Base-by-base conservation (phyloP, 495 filamentous ascomycete species). In the Aspergillus bridgeri region DNA sequence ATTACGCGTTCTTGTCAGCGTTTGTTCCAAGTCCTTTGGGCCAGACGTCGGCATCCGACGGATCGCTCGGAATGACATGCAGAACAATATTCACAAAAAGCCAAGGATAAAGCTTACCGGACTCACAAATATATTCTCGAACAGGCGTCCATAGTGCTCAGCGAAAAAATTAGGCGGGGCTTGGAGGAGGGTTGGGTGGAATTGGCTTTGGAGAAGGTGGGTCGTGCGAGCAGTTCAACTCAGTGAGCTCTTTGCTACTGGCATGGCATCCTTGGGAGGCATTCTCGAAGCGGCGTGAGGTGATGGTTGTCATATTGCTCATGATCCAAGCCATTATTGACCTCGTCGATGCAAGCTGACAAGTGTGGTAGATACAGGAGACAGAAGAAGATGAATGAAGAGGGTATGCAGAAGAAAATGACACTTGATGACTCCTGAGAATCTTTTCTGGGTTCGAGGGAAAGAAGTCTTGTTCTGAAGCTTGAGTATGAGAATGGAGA, bases 171-270 rank as follows among this genome's bases (percentile, higher is more conserved):
- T 63, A 75, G 21, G 68, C 75, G 23, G 75, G 75, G 56, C 75
- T 78, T 46, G 74, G 74, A 15, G 75, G 75, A 20, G 75, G 75
- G 53, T 77, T 77, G 6, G 71, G 68, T 48, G 75, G 75, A 43
- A 69, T 72, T 49, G 74, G 75, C 24, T 66, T 64, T 7, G 74
- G 73, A 17, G 75, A 77, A 29, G 74, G 73, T 25, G 75, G 74
- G 42, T 67, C 64, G 42, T 67, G 59, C 18, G 62, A 11, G 64
- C 62, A 27, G 42, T 55, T 15, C 54, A 21, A 43, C 18, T 50
- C 11, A 48, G 44, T 18, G 44, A 29, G 44, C 55, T 57, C 3
- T 18, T 51, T 42, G 45, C 25, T 24, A 23, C 20, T 45, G 45
- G 22, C 18, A n/a, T 25, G 42, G 17, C 15, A 13, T 19, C 15